A percentile compares a stretch with the other conserved stretches of the same genome.
Conservation (phyloP, 1,284 basidiomycete species). For the Rugosomyces carneus region DNA sequence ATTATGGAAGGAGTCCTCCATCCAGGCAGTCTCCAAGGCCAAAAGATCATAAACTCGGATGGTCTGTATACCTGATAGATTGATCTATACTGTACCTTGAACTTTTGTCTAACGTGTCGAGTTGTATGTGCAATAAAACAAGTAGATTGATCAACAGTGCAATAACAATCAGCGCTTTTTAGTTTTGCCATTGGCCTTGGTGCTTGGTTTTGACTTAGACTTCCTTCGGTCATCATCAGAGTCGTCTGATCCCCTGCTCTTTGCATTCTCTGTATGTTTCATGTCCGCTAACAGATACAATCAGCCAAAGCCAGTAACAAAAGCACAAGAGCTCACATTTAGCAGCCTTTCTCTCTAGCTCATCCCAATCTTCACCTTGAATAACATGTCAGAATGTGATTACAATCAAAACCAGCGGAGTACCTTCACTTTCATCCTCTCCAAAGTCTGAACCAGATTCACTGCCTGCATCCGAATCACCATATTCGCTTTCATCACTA, state of each 20-base stretch:
- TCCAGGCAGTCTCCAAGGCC: conserved; percentile 6
- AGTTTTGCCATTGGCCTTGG: conserved; percentile 38
- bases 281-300: conserved; percentile 49
- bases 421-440: conserved; percentile 65
- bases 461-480: conserved; percentile 59
- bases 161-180: conserved; percentile 24
- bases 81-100: no score
- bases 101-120: no score
- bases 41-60: conserved; percentile 2
- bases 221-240: conserved; percentile 68
- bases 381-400: conserved; percentile 1
- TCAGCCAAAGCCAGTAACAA: neutral
- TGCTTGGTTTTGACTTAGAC: conserved; percentile 39
- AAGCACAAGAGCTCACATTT: conserved; percentile 48
- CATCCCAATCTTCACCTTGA: conserved; percentile 89
- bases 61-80: neutral
- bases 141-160: neutral
- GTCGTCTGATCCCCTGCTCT: conserved; percentile 55
- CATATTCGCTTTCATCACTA: conserved; percentile 49
- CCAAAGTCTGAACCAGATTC: conserved; percentile 65
- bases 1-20: conserved; percentile 32
- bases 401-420: neutral
- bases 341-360: conserved; percentile 85
- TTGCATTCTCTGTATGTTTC: conserved; percentile 48
- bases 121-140: neutral